Evolutionary conservation across 164 flowering plant species (phyloP).

Genomic region (Magnolia sinica): DNA sequence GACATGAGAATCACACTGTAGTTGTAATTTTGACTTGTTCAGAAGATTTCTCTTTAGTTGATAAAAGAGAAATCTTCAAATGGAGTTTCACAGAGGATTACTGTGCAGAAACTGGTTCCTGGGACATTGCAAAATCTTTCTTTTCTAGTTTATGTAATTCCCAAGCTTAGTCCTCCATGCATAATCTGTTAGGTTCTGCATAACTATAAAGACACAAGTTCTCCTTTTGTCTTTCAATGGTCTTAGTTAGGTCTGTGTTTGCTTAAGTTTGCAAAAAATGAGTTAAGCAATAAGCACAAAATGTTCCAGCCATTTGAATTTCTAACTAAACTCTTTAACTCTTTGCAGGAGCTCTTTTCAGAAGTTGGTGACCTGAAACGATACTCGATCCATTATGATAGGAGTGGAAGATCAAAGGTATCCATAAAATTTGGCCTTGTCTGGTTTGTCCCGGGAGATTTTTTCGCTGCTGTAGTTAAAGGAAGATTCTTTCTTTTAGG

Average conservation of each 20-base stretch:
- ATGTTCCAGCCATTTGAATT: not conserved
- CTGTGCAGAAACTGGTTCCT: not conserved
- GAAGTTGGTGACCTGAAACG: slow-evolving; percentile 94
- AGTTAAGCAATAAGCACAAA: not conserved
- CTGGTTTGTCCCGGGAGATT: slow-evolving; percentile 2
- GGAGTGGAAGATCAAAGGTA: slow-evolving; percentile 99
- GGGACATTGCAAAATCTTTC: not conserved
- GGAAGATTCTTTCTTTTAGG: slow-evolving; percentile 43
- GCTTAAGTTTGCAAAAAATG: not conserved
- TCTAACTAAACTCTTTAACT: not conserved
- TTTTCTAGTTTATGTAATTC: not conserved
- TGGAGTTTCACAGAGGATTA: not conserved
- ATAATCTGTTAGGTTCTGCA: not conserved
- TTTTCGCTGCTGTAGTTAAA: slow-evolving; percentile 16
- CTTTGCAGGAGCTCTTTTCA: slow-evolving; percentile 72
- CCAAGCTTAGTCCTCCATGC: not conserved
- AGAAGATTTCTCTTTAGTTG: not conserved
- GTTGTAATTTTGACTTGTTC: not conserved
- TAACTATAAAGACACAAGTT: not conserved
- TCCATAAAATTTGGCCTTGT: slow-evolving; percentile 11
- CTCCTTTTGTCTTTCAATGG: not conserved
- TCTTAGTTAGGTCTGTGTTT: not conserved
- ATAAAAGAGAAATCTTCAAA: not conserved
- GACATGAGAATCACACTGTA: not conserved
- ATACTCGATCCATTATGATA: slow-evolving; percentile 73